phyloP scores from a whole-genome alignment of 768 basidiomycete genomes.

The Agrocybe praecox region DNA sequence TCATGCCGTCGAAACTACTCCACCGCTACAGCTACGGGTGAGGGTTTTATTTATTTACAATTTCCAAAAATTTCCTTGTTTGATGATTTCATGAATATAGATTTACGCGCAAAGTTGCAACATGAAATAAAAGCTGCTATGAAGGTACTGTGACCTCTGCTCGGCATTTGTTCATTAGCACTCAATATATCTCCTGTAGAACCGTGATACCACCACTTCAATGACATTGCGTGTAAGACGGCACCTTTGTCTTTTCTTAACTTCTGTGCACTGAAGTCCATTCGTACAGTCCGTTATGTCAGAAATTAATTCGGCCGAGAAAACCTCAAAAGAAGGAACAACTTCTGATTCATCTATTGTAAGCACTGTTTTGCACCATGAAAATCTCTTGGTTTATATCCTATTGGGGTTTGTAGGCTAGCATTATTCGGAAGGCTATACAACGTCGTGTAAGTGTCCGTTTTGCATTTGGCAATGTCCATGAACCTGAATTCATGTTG shows the following conservation, averaged over 20 bases:
- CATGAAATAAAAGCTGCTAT: slow-evolving; percentile 63
- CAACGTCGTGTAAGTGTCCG: slow-evolving; percentile 54
- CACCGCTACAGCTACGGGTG: not conserved
- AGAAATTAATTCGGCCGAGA: slow-evolving; percentile 71
- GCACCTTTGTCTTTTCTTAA: not conserved
- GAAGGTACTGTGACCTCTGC: slow-evolving; percentile 48
- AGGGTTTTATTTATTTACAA: not conserved
- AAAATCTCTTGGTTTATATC: slow-evolving; percentile 1
- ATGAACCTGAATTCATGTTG: not conserved
- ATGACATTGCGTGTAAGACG: slow-evolving; percentile 57
- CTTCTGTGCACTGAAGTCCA: not conserved
- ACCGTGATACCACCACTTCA: slow-evolving; percentile 55
- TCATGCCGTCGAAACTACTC: not conserved
- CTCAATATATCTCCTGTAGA: slow-evolving; percentile 33
- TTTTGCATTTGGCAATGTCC: not conserved
- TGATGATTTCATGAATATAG: slow-evolving; percentile 33
- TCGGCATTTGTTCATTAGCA: not conserved
- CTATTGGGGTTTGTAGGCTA: slow-evolving; percentile 19
- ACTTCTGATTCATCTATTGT: slow-evolving; percentile 48
- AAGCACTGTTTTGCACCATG: slow-evolving; percentile 5
- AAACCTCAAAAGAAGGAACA: slow-evolving; percentile 44
- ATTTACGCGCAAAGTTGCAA: slow-evolving; percentile 54
- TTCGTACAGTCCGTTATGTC: slow-evolving; percentile 60
- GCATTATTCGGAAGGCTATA: slow-evolving; percentile 60
- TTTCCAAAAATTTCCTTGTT: not conserved